phyloP scores from a whole-genome alignment of 169 alveolate genomes.

The Ichthyophthirius multifiliis region DNA sequence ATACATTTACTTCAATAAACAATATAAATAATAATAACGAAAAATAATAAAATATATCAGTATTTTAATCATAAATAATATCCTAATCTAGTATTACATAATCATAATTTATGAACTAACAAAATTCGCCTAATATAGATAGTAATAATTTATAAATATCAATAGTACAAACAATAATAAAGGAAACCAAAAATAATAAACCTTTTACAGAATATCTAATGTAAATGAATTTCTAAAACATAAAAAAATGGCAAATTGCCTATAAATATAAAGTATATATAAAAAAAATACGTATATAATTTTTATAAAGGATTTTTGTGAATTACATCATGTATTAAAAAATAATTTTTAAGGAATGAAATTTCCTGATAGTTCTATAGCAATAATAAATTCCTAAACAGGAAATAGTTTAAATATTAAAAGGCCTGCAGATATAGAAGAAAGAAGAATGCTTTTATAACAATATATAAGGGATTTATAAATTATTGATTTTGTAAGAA shows the following conservation, averaged over 20 bases:
- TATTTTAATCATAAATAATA: background rate
- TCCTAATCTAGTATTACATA: no score
- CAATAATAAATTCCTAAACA: constrained; percentile 33
- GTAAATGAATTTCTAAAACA: constrained; percentile 16
- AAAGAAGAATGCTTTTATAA: constrained; percentile 65
- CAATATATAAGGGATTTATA: constrained; percentile 55
- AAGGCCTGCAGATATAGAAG: no score
- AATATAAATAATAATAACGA: background rate
- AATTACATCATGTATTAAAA: constrained; percentile 44
- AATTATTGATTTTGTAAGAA: constrained; percentile 52
- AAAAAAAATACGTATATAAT: background rate
- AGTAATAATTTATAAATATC: no score
- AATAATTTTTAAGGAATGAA: constrained; percentile 47
- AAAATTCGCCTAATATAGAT: no score
- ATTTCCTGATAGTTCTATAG: constrained; percentile 57
- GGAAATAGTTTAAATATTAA: no score
- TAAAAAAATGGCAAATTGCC: background rate
- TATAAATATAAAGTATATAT: background rate
- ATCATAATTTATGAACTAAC: no score
- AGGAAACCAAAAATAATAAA: no score
- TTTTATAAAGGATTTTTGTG: constrained; percentile 40
- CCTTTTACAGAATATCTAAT: no score
- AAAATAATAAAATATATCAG: background rate
- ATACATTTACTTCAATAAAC: background rate
- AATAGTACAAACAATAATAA: no score